Evolutionary conservation across 371 early-diverging fungal genomes (phyloP), one percentile per base, ranked within the genome.

Genomic region (Lichtheimia ramosa): DNA sequence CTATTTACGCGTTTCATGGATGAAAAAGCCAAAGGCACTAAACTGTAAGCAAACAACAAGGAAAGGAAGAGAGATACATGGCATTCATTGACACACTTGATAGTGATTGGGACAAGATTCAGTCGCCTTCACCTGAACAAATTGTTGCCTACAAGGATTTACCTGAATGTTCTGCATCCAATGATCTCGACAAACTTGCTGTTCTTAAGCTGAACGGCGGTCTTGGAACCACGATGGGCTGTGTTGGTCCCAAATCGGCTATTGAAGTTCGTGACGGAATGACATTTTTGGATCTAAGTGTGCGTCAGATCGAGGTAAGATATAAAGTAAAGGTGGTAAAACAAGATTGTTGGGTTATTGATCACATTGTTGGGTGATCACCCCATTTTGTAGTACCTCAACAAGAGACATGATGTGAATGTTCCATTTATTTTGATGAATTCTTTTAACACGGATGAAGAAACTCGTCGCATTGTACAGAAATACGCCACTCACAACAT

Each of bases 381-480:
- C 34, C 34, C 34, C 34, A 34, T 8, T 34, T 34, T 34, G 23
- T 69, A 92, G 92, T 91, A 96, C 71, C 76, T 99, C 60, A 98
- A 99, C 86, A 86, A 86, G 64, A 83, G 85, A 54, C 85, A 95
- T 77, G 87, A 89, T 50, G 93, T 92, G 66, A 87, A 89, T 57
- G 97, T 99, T 27, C 99, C 99, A 10, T 89, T 99, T 51, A 94
- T 99, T 57, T 85, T 99, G 56, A 99, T 99, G 99, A 99, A 99
- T 88, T 96, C 97, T 27, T 99, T 99, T 88, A 99, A 99, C 76
- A 99, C 99, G 0, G 94, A 98, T 69, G 91, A 92, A 23, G 96
- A 97, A 71, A 99, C 99, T 24, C 83, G 89, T 70, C 92, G 96
- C 67, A 94, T 99, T 62, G 93, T 98, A 61, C 95, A 94, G 80